Evolutionary conservation across 768 basidiomycete species (phyloP).

Genomic region (Boletus tomentosulus): DNA sequence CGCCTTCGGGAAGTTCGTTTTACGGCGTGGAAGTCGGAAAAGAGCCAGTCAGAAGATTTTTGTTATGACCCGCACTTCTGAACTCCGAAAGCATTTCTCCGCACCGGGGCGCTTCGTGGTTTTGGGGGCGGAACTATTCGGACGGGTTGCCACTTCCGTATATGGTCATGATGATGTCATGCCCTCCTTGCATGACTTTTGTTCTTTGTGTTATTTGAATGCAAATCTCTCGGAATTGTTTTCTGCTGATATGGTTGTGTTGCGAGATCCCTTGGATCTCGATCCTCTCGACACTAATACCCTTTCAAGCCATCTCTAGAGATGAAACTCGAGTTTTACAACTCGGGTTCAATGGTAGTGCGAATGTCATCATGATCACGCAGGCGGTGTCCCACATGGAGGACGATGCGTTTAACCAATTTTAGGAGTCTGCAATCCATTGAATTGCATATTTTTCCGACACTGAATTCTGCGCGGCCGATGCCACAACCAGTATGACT

Average conservation of each 20-base stretch:
- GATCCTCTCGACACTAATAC: not conserved
- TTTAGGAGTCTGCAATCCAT: too few relatives aligned
- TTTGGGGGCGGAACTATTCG: too few relatives aligned
- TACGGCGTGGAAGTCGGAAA: too few relatives aligned
- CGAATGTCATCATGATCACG: not conserved
- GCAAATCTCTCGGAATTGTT: not conserved
- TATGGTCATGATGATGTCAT: too few relatives aligned
- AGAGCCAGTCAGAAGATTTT: too few relatives aligned
- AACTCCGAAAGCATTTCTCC: not conserved
- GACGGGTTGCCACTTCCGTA: too few relatives aligned
- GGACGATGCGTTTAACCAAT: not conserved
- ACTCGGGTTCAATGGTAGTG: not conserved
- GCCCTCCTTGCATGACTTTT: too few relatives aligned
- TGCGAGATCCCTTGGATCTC: not conserved
- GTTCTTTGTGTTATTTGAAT: not conserved
- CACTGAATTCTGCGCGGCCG: not conserved
- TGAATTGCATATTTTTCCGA: too few relatives aligned
- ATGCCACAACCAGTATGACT: not conserved
- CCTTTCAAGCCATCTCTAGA: not conserved
- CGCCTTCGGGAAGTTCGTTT: too few relatives aligned
- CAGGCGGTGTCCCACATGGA: not conserved
- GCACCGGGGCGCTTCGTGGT: too few relatives aligned
- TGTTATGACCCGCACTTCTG: not conserved
- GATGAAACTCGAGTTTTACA: not conserved
- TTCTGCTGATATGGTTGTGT: not conserved